Conservation (phyloP, 768 basidiomycete genomes). For the Mycena vitilis region DNA sequence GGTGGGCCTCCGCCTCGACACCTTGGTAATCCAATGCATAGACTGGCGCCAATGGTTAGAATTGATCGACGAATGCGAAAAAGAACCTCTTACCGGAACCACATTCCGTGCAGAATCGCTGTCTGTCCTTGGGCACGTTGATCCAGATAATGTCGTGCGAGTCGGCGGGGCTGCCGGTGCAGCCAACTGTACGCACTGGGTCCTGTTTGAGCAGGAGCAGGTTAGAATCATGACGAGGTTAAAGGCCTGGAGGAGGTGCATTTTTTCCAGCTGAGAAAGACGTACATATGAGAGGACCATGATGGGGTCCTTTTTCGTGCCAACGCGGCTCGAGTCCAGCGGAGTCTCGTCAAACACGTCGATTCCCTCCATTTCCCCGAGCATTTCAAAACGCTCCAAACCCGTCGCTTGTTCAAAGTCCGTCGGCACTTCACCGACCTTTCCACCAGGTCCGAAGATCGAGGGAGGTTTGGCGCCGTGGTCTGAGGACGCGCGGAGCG, state of each 20-base stretch:
- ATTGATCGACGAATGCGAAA: neutral
- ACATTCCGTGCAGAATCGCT: constrained; percentile 90
- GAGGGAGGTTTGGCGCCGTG: constrained; percentile 67
- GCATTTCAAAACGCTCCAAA: constrained; percentile 93
- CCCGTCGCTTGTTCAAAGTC: constrained; percentile 94
- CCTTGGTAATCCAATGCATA: constrained; percentile 50
- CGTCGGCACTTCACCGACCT: constrained; percentile 81
- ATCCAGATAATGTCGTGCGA: constrained; percentile 96
- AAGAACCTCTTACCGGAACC: constrained; percentile 83
- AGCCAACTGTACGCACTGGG: constrained; percentile 87
- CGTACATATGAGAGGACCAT: constrained; percentile 88
- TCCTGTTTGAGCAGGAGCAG: constrained; percentile 60
- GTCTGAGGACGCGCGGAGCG: constrained; percentile 65
- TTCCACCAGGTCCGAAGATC: constrained; percentile 78
- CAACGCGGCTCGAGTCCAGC: constrained; percentile 85
- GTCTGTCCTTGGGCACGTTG: constrained; percentile 70
- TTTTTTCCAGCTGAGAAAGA: constrained; percentile 32
- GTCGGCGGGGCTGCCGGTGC: constrained; percentile 95
- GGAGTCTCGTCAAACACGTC: constrained; percentile 91
- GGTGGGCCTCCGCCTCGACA: constrained; percentile 48
- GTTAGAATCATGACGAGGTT: neutral
- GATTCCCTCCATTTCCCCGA: constrained; percentile 89
- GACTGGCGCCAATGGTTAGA: constrained; percentile 19
- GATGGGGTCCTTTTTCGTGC: constrained; percentile 89
- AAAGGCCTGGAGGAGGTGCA: too few species aligned